Evolutionary conservation across 1,139 yeast genomes (phyloP).

Genomic region (Candida tunisiensis): DNA sequence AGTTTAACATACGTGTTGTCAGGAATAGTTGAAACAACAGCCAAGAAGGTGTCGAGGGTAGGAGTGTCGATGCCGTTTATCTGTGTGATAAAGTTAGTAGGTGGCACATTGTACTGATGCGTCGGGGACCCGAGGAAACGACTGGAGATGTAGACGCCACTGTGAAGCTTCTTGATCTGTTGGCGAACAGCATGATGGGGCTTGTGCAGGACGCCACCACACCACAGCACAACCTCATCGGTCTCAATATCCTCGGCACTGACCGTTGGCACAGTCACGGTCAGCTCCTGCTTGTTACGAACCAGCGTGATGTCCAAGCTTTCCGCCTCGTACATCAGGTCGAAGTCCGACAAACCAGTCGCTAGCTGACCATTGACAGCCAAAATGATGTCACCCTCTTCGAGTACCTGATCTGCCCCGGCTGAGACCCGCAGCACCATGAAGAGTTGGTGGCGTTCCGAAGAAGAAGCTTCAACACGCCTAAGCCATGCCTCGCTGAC

Average conservation of each 20-base stretch:
- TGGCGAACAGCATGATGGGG: conserved; percentile 65
- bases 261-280: conserved; percentile 45
- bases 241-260: conserved; percentile 43
- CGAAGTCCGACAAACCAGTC: conserved; percentile 50
- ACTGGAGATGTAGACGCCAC: conserved; percentile 62
- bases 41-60: conserved; percentile 46
- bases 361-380: conserved; percentile 51
- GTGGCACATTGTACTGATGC: conserved; percentile 60
- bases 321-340: conserved; percentile 29
- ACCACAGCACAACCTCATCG: conserved; percentile 56
- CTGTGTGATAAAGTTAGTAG: conserved; percentile 77
- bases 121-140: conserved; percentile 76
- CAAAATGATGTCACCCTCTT: conserved; percentile 54
- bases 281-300: conserved; percentile 38
- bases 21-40: conserved; percentile 46
- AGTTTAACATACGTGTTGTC: conserved; percentile 71
- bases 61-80: conserved; percentile 66
- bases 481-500: conserved; percentile 74
- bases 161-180: conserved; percentile 62
- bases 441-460: conserved; percentile 56
- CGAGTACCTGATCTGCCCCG: conserved; percentile 30
- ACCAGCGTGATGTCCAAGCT: conserved; percentile 43
- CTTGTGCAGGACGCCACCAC: conserved; percentile 54
- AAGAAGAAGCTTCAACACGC: conserved; percentile 38
- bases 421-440: conserved; percentile 56